Conservation (phyloP, 768 basidiomycete genomes). For the Pulveroboletus ravenelii region DNA sequence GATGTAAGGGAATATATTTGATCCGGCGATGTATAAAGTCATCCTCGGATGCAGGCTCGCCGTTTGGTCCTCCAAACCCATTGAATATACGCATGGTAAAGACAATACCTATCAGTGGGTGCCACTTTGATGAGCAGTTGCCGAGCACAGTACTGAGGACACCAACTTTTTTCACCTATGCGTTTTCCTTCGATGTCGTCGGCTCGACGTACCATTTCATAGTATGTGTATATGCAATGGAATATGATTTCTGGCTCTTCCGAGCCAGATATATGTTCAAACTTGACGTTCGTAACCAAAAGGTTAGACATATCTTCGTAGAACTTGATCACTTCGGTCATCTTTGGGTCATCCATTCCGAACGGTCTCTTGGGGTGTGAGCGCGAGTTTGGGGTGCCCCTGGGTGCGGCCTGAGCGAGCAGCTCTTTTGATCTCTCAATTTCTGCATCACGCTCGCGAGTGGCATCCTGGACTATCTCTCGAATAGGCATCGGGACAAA, state of each 20-base stretch:
- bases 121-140: conserved; percentile 3
- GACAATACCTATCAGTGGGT: conserved; percentile 43
- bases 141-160: background rate
- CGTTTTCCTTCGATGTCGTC: conserved; percentile 33
- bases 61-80: conserved; percentile 30
- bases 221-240: conserved; percentile 66
- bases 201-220: conserved; percentile 28
- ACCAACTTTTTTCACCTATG: conserved; percentile 30
- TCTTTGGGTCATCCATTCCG: conserved; percentile 51
- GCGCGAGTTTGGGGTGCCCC: conserved; percentile 34
- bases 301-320: conserved; percentile 88
- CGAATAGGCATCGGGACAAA: background rate
- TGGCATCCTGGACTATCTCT: conserved; percentile 45
- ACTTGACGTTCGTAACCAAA: conserved; percentile 58
- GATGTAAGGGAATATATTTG: conserved; percentile 58
- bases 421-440: conserved; percentile 50
- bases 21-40: conserved; percentile 30
- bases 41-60: conserved; percentile 31
- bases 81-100: conserved; percentile 54
- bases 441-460: conserved; percentile 57
- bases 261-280: conserved; percentile 28
- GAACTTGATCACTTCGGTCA: conserved; percentile 57
- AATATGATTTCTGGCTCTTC: conserved; percentile 50
- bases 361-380: conserved; percentile 33
- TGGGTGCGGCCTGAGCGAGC: conserved; percentile 39